Evolutionary conservation across 768 basidiomycete genomes (phyloP), one percentile per base, ranked within the genome.

Genomic region (Amanita rimosa): DNA sequence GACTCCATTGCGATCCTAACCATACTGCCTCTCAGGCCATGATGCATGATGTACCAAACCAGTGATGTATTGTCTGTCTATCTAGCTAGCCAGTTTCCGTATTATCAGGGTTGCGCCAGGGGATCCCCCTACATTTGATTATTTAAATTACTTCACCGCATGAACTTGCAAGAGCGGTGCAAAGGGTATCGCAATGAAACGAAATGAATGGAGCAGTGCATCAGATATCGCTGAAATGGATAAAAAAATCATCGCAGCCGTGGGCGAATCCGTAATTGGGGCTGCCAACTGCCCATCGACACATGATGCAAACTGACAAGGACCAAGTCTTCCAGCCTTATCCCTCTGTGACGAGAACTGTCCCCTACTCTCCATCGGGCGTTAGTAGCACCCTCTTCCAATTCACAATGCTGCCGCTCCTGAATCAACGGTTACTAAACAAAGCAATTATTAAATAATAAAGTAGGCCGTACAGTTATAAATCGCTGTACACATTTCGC

Each of bases 301-400:
- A 88, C 84, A 54, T 89, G 86, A 63, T 88, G 85, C 47, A 88
- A 76, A 55, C 83, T 83, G 55, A 89, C 81, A 39, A 89, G 74
- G 44, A 82, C 66, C 44, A 89, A 68, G 58, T 88, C 77, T 24
- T 83, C 82, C 3, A 83, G 65, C 33, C 62, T 73, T 62, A 88
- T 80, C 52, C 73, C 65, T 9, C 26, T 43, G 41, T 43, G 41
- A 35, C 65, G 58, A n/a, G 62, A 58, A n/a, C 64, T 66, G 11
- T 60, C 55, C 13, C 82, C 83, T n/a, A 89, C 73, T 54, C 66
- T 70, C 85, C 83, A 89, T 22, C 66, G 62, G 8, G 59, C 57
- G 58, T 85, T 80, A 3, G 73, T 70, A 13, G 79, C 80, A 22
- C n/a, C n/a, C n/a, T 82, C 81, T 48, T 89, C 84, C 63, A 83